Evolutionary conservation across 176 grass and related monocot species (phyloP).

Genomic region (Ensete ventricosum): DNA sequence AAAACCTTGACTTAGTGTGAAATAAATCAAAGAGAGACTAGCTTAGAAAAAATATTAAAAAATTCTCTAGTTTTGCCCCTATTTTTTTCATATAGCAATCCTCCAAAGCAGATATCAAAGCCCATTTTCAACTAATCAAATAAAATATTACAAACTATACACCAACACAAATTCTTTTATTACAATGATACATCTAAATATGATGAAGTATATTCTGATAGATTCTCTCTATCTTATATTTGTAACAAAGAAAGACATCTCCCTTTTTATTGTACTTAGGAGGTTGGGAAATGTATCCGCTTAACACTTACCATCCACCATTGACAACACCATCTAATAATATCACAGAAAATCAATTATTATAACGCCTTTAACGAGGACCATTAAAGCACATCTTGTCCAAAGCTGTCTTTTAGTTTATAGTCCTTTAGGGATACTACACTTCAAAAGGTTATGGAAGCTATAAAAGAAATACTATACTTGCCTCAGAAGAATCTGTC

Average conservation of each 20-base stretch:
- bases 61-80: neutral
- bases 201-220: too few species aligned
- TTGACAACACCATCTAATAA: neutral
- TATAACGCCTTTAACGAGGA: neutral
- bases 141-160: too few species aligned
- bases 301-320: too few species aligned
- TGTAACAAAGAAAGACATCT: too few species aligned
- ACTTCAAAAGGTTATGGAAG: neutral
- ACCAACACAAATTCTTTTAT: too few species aligned
- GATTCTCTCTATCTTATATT: too few species aligned
- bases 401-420: neutral
- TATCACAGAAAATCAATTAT: neutral
- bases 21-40: neutral
- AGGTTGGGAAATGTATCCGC: too few species aligned
- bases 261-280: too few species aligned
- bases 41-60: neutral
- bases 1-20: neutral
- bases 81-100: neutral
- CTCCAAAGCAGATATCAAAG: neutral
- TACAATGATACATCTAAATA: too few species aligned
- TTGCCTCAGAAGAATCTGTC: conserved; percentile 70
- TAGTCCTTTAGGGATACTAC: neutral
- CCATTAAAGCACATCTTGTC: neutral
- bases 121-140: too few species aligned
- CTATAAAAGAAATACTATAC: neutral